A percentile compares a stretch with the other conserved stretches of the same genome.
Evolutionary conservation across 352 stramenopile genomes (phyloP).

Genomic region (Pythium periplocum): DNA sequence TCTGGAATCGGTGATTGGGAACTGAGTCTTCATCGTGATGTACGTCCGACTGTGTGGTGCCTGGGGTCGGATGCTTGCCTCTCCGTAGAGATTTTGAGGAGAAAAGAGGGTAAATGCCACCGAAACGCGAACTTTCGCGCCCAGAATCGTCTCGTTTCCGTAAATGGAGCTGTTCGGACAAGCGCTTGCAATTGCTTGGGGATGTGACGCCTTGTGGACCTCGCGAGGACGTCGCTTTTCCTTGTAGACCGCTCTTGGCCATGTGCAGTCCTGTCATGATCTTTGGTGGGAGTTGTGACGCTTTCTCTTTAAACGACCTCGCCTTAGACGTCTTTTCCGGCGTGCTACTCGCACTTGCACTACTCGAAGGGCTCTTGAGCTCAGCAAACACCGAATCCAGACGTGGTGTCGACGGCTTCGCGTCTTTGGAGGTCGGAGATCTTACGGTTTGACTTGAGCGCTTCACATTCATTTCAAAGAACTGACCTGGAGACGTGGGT

Average conservation of each 20-base stretch:
- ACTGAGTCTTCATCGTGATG: no score
- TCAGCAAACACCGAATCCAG: slow-evolving; percentile 17
- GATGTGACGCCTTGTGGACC: slow-evolving; percentile 3
- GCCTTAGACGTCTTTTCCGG: not conserved
- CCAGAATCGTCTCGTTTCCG: slow-evolving; percentile 14
- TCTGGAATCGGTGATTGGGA: not conserved
- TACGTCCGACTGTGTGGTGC: not conserved
- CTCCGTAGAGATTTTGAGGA: slow-evolving; percentile 6
- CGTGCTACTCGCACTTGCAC: not conserved
- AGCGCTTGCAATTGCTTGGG: slow-evolving; percentile 3
- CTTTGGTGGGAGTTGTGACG: slow-evolving; percentile 8
- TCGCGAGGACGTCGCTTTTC: slow-evolving; percentile 14
- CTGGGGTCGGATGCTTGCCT: not conserved
- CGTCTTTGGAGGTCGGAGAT: slow-evolving; percentile 1
- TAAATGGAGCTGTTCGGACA: slow-evolving; percentile 18
- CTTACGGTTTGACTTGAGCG: no score
- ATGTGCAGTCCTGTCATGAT: slow-evolving; percentile 22
- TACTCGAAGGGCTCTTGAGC: slow-evolving; percentile 10
- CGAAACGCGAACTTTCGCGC: slow-evolving; percentile 1
- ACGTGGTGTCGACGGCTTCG: slow-evolving; percentile 4
- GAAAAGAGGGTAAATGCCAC: slow-evolving; percentile 11
- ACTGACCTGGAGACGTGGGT: no score
- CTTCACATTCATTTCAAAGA: no score
- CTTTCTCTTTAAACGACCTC: not conserved
- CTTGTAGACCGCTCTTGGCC: not conserved